These are phyloP conservation scores for Nitzschia sp. DNA, from an alignment of 108 stramenopile species.

Conservation along the genomic window DNA sequence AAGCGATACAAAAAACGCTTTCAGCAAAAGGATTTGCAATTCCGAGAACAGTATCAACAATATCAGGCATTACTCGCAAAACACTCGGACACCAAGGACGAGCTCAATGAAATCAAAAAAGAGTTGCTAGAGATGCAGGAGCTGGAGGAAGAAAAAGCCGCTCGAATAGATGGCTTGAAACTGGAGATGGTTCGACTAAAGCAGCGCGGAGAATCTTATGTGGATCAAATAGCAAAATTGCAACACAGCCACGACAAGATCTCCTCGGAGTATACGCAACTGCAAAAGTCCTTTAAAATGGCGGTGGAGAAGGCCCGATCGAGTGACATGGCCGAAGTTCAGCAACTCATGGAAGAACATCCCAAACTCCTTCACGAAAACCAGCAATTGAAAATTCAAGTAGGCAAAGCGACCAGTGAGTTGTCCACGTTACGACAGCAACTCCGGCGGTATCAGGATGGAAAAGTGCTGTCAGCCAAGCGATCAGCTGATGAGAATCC, in stretches of 20 bases:
- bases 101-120: neutral
- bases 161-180: neutral
- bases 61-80: neutral
- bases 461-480: too few species aligned
- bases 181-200: neutral
- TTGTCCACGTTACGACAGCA: neutral
- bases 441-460: neutral
- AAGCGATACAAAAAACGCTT: slow-evolving; percentile 7
- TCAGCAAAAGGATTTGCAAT: slow-evolving; percentile 9
- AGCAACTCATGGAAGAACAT: slow-evolving; percentile 17
- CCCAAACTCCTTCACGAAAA: slow-evolving; percentile 19
- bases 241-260: neutral
- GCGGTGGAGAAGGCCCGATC: slow-evolving; percentile 14
- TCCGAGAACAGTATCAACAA: slow-evolving; percentile 9
- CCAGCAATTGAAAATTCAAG: neutral
- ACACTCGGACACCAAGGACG: neutral
- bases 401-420: neutral
- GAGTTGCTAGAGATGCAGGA: neutral
- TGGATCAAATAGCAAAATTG: neutral
- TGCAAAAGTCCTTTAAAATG: neutral
- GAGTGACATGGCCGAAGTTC: slow-evolving; percentile 11
- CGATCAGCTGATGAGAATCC: too few species aligned
- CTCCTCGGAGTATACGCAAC: neutral
- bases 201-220: neutral
- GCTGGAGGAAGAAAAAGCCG: neutral